Percentiles rank a stretch among this genome's conserved stretches.
These are phyloP conservation scores for Microsporum ferrugineum DNA, from an alignment of 2,329 filamentous ascomycete species.

Conservation along the genomic window DNA sequence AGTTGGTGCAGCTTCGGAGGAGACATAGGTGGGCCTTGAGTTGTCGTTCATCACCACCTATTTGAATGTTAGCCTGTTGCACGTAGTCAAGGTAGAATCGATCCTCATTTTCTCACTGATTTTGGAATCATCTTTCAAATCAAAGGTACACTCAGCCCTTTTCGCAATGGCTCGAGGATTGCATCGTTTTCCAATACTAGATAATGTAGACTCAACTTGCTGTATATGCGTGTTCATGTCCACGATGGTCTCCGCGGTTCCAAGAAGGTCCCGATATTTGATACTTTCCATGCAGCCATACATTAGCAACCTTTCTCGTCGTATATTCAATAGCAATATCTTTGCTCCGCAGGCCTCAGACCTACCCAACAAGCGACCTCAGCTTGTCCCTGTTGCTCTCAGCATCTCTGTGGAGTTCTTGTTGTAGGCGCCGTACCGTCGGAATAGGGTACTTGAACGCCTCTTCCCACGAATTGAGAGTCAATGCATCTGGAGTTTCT, in stretches of 20 bases:
- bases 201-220: conserved; percentile 58
- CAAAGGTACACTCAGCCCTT: conserved; percentile 49
- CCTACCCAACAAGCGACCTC: conserved; percentile 54
- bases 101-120: conserved; percentile 20
- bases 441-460: conserved; percentile 56
- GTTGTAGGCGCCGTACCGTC: conserved; percentile 50
- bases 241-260: conserved; percentile 88
- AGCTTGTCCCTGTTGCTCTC: conserved; percentile 55
- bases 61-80: conserved; percentile 4
- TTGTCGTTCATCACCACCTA: conserved; percentile 28
- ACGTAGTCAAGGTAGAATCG: background rate
- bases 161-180: conserved; percentile 58
- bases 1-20: conserved; percentile 44
- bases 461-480: conserved; percentile 53
- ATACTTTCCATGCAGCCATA: conserved; percentile 32
- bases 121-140: conserved; percentile 30
- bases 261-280: conserved; percentile 77
- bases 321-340: background rate
- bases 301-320: conserved; percentile 10
- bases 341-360: conserved; percentile 1
- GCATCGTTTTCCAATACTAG: conserved; percentile 63
- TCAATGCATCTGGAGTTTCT: conserved; percentile 46
- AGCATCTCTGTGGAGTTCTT: conserved; percentile 51
- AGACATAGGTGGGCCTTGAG: conserved; percentile 48
- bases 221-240: conserved; percentile 73